Percentiles rank a stretch among this genome's conserved stretches.
phyloP scores from a whole-genome alignment of 1,139 yeast genomes.

The Geotrichum siamense region DNA sequence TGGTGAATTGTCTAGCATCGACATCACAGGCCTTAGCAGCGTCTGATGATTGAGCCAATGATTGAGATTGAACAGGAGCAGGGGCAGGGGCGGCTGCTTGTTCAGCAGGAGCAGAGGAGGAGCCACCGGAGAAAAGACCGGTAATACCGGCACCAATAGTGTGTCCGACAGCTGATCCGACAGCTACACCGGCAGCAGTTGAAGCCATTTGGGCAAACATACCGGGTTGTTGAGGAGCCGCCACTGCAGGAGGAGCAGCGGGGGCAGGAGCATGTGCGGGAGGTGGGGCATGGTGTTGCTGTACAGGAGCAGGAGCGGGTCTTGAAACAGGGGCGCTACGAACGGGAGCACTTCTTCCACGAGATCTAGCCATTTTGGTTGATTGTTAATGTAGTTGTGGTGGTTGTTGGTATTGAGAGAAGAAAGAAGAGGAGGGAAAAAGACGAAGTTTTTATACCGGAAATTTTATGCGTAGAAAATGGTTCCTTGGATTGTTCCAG shows the following conservation, averaged over 20 bases:
- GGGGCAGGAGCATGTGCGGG: slow-evolving; percentile 38
- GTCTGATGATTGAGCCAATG: slow-evolving; percentile 24
- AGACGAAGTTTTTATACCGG: neutral
- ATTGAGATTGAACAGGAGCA: slow-evolving; percentile 25
- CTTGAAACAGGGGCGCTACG: slow-evolving; percentile 56
- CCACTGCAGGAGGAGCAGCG: slow-evolving; percentile 35
- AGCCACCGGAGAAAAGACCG: slow-evolving; percentile 79
- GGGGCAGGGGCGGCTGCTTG: slow-evolving; percentile 30
- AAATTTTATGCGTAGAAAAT: slow-evolving; percentile 3
- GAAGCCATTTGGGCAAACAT: slow-evolving; percentile 95
- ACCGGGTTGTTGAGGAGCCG: slow-evolving; percentile 69
- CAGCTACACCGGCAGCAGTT: slow-evolving; percentile 99
- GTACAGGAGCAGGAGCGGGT: slow-evolving; percentile 27
- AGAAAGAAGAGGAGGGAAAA: neutral
- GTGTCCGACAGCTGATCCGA: slow-evolving; percentile 95
- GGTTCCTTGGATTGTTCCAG: no score
- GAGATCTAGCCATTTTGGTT: slow-evolving; percentile 49
- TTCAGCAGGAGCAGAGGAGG: slow-evolving; percentile 45
- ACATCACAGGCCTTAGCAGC: slow-evolving; percentile 67
- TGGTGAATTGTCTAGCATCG: slow-evolving; percentile 91
- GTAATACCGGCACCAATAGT: slow-evolving; percentile 92
- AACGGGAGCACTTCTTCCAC: slow-evolving; percentile 39
- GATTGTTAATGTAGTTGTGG: no score
- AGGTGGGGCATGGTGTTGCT: slow-evolving; percentile 36
- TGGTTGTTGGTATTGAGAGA: neutral